A percentile compares a stretch with the other conserved stretches of the same genome.
These are phyloP conservation scores for Parastagonospora nodorum DNA, from an alignment of 2,329 filamentous ascomycete genomes.

Conservation along the genomic window DNA sequence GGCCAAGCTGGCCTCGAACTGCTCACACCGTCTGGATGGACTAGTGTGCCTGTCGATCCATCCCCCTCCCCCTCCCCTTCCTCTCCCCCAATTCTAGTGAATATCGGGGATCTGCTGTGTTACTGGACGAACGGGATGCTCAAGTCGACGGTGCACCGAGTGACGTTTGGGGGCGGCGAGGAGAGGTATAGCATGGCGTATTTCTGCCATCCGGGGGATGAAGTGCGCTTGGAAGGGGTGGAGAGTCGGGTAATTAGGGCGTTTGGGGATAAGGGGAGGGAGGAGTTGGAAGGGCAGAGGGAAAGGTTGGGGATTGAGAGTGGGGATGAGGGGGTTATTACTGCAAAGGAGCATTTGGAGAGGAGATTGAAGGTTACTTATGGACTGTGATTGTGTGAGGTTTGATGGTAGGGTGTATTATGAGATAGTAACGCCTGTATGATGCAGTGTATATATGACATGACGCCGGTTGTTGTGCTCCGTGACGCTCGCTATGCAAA, in stretches of 20 bases:
- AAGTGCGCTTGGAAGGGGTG: constrained; percentile 59
- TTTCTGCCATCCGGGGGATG: constrained; percentile 66
- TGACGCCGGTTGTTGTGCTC: constrained; percentile 22
- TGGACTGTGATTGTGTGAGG: constrained; percentile 39
- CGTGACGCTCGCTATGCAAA: constrained; percentile 2
- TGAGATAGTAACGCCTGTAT: constrained; percentile 1
- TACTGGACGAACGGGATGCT: constrained; percentile 93
- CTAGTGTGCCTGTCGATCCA: constrained; percentile 52
- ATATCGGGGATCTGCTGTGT: constrained; percentile 75
- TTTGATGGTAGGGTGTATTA: neutral
- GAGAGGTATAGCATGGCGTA: constrained; percentile 64
- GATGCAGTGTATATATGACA: neutral
- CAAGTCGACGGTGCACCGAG: constrained; percentile 85
- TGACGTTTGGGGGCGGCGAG: constrained; percentile 67
- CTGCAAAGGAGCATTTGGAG: constrained; percentile 64
- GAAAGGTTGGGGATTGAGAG: constrained; percentile 50
- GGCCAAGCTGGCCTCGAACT: constrained; percentile 89
- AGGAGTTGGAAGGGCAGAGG: constrained; percentile 43
- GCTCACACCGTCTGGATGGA: constrained; percentile 59
- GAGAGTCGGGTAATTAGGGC: constrained; percentile 57
- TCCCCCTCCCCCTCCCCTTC: constrained; percentile 62
- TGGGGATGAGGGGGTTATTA: constrained; percentile 52
- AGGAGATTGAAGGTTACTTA: constrained; percentile 64
- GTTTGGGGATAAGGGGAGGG: constrained; percentile 40
- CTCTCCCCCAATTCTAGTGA: constrained; percentile 55